Percentiles rank a stretch among this genome's conserved stretches.
Evolutionary conservation across 306 rosid genomes (phyloP).

Genomic region (Lupinus albus): DNA sequence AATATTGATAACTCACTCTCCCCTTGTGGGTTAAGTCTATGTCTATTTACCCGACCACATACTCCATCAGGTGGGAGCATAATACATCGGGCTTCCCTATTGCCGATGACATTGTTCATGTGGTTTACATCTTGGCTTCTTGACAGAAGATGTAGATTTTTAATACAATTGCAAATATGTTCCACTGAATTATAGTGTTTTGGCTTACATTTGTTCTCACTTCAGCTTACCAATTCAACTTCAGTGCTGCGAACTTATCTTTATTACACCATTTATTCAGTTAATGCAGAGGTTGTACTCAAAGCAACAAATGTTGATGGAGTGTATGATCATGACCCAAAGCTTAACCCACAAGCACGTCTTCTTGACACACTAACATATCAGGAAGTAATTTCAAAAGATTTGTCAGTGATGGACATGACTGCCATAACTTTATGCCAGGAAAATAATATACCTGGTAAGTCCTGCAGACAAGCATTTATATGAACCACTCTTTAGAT

Average conservation of each 20-base stretch:
- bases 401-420: conserved; percentile 95
- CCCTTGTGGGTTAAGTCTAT: too few relatives aligned
- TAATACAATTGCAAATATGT: not conserved
- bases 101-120: not conserved
- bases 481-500: not conserved
- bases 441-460: conserved; percentile 94
- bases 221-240: not conserved
- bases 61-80: too few relatives aligned
- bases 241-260: conserved; percentile 24
- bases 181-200: not conserved
- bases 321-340: conserved; percentile 79
- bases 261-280: conserved; percentile 49
- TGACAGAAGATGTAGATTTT: conserved; percentile 18
- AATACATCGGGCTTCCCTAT: too few relatives aligned
- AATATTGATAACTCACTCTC: too few relatives aligned
- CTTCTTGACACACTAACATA: conserved; percentile 78
- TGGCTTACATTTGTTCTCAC: conserved; percentile 13
- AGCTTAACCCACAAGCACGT: conserved; percentile 73
- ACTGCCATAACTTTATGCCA: conserved; percentile 96
- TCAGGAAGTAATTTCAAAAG: conserved; percentile 81
- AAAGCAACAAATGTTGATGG: conserved; percentile 98
- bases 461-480: conserved; percentile 35
- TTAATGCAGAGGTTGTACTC: conserved; percentile 93
- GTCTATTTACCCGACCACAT: too few relatives aligned
- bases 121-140: conserved; percentile 12